phyloP scores from a whole-genome alignment of 2,329 filamentous ascomycete genomes.

The Lasiodiplodia gonubiensis region DNA sequence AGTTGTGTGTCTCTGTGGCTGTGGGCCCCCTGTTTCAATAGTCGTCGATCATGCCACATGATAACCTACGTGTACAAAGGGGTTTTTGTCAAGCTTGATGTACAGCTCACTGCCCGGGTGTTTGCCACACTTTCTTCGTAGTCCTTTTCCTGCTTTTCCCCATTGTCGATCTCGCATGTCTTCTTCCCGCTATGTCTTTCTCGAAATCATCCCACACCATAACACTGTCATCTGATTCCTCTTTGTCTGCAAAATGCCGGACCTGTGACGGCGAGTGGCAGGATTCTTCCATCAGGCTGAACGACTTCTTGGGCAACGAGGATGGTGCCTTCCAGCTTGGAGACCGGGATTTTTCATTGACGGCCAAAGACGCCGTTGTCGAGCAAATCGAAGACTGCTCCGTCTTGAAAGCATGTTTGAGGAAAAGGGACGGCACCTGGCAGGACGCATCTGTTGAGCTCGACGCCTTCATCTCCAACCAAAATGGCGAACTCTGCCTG shows the following conservation, averaged over 20 bases:
- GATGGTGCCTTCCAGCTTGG: slow-evolving; percentile 8
- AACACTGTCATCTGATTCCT: slow-evolving; percentile 1
- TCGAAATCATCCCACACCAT: slow-evolving; percentile 6
- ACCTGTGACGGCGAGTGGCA: slow-evolving; percentile 10
- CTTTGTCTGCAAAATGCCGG: slow-evolving; percentile 7
- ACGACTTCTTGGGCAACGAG: slow-evolving; percentile 10
- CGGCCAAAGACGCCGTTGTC: neutral
- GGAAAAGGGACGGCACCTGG: slow-evolving; percentile 6
- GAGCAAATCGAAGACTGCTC: neutral
- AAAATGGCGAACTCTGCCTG: slow-evolving; percentile 13
- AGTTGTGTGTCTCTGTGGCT: neutral
- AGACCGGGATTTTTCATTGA: slow-evolving; percentile 24
- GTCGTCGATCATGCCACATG: slow-evolving; percentile 25
- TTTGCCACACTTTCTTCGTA: slow-evolving; percentile 4
- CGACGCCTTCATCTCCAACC: slow-evolving; percentile 15
- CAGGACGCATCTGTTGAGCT: slow-evolving; percentile 4
- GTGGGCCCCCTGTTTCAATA: slow-evolving; percentile 22
- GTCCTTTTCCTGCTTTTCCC: slow-evolving; percentile 1
- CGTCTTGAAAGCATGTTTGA: neutral
- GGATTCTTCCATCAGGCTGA: neutral
- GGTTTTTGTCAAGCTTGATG: slow-evolving; percentile 9
- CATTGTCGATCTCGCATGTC: neutral
- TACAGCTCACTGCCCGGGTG: slow-evolving; percentile 9
- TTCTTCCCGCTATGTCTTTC: slow-evolving; percentile 1
- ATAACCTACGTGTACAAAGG: slow-evolving; percentile 26